Evolutionary conservation across 2,329 filamentous ascomycete species (phyloP), one percentile per base, ranked within the genome.

Genomic region (Fusarium verticillioides): DNA sequence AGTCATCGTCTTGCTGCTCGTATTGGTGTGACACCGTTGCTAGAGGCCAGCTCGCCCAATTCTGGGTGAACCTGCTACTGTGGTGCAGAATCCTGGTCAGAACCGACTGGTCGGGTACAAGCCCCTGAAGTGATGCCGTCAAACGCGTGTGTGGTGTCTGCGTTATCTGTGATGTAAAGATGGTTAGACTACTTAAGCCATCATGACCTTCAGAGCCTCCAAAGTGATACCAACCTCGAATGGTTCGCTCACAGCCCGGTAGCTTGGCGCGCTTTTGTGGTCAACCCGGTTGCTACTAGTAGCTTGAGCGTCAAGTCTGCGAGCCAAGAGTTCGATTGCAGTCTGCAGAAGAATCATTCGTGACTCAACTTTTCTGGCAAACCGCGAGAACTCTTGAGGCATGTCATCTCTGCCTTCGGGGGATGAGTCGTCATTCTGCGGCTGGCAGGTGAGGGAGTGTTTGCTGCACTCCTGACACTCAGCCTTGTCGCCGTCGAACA

Each of bases 381-480:
- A 54, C 23, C 44, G 36, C 19, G 37, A 36, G 12, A 70, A 15
- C 9, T 60, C 66, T 11, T 65, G 16, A 4, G 54, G 47, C n/a
- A 54, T 59, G 28, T 19, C 40, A 26, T 65, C 66, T 9, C 39
- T 69, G 5, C 26, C 39, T n/a, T 50, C 37, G 26, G 36, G 16
- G 11, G 52, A 37, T 21, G 52, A 12, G 7, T 18, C 49, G 40
- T 16, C 12, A 75, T 76, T 81, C 79, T 88, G 86, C 57, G 85
- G 80, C 43, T 84, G 80, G 77, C 86, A 88, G 52, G 78, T 75
- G 36, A 82, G 83, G 8, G 81, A 83, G 60, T 86, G 83, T 39
- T 83, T 78, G 56, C 81, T 81, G 78, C 86, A 87, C 83, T 84
- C 36, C 81, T 82, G 75, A 85, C 87, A 58, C 81, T 76, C 26